Base-by-base conservation (phyloP, 768 basidiomycete species). In the Dioszegia hungarica region DNA sequence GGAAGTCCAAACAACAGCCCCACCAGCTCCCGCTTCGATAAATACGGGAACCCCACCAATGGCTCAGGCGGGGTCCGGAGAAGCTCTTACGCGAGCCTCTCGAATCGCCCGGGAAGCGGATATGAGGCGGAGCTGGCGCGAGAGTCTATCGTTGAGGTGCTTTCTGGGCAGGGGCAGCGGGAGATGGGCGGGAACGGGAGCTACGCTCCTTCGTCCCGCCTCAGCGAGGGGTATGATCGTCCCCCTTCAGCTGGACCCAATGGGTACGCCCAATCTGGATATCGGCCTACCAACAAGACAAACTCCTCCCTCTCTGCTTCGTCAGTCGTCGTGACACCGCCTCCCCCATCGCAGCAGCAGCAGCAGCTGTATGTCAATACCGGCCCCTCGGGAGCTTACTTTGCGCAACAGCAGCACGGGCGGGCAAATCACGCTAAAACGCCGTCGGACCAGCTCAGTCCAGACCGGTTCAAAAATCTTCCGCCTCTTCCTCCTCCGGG, bases 381-480 rank as follows among this genome's bases (percentile, higher is more conserved):
- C 36, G 31, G 12, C 17, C 17, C n/a, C 15, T 24, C 51, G 14
- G 25, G 6, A 34, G n/a, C 39, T 11, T 50, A 46, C 14, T 37
- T 33, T 17, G 27, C 37, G 4, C n/a, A 27, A 38, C 27, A 34
- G 19, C 38, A 31, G 49, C 39, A 6, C 12, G 11, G 5, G 10
- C 44, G 40, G 40, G 24, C 20, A n/a, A n/a, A 20, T 24, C 19
- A 55, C 56, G 34, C 39, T 22, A 57, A 55, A 44, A 52, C 53
- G 2, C 53, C 60, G 9, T 56, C 54, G 6, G 59, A 33, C 22
- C 46, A 47, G 24, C 37, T 63, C 15, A 65, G 62, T 6, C 70
- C 70, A 0, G 67, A 72, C 40, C 44, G 67, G 22, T 72, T 67
- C 62, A 72, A 72, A 54, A 72, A 63, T 43, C 61, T 72, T 6